A percentile compares a stretch with the other conserved stretches of the same genome.
These are phyloP conservation scores for Dimargaris cristalligena DNA, from an alignment of 192 early-diverging fungal genomes.

Conservation along the genomic window DNA sequence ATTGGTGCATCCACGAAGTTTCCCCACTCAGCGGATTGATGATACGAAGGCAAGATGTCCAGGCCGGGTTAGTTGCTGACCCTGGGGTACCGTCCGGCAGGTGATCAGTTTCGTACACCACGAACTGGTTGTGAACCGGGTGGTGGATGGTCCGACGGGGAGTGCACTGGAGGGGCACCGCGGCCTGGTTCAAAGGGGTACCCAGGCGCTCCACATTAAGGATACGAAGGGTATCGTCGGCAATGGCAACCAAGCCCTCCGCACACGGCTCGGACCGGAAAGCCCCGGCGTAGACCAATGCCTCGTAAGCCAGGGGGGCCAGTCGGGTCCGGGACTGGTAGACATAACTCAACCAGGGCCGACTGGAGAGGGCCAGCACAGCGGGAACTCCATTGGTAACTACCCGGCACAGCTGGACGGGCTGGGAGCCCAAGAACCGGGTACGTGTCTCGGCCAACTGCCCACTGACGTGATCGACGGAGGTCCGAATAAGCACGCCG, in stretches of 20 bases:
- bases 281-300: constrained; percentile 63
- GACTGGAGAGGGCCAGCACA: constrained; percentile 63
- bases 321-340: constrained; percentile 52
- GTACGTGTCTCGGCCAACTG: constrained; percentile 64
- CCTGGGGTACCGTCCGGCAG: constrained; percentile 10
- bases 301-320: constrained; percentile 74
- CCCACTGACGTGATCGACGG: constrained; percentile 69
- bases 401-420: constrained; percentile 63
- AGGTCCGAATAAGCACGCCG: constrained; percentile 74
- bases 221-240: constrained; percentile 73
- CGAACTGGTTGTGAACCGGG: constrained; percentile 60
- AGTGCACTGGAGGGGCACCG: constrained; percentile 72
- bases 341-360: constrained; percentile 81
- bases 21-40: constrained; percentile 60
- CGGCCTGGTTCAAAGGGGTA: constrained; percentile 63
- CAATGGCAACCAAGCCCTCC: constrained; percentile 78
- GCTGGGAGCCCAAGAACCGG: constrained; percentile 69
- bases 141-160: constrained; percentile 70
- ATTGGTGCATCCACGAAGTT: constrained; percentile 46
- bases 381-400: constrained; percentile 47
- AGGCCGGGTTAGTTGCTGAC: no score
- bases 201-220: constrained; percentile 72
- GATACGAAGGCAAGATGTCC: constrained; percentile 38
- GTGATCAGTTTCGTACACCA: constrained; percentile 79
- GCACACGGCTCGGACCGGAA: constrained; percentile 74